These are phyloP conservation scores for Trichoderma sp. DNA, from an alignment of 2,329 filamentous ascomycete species.

Conservation along the genomic window DNA sequence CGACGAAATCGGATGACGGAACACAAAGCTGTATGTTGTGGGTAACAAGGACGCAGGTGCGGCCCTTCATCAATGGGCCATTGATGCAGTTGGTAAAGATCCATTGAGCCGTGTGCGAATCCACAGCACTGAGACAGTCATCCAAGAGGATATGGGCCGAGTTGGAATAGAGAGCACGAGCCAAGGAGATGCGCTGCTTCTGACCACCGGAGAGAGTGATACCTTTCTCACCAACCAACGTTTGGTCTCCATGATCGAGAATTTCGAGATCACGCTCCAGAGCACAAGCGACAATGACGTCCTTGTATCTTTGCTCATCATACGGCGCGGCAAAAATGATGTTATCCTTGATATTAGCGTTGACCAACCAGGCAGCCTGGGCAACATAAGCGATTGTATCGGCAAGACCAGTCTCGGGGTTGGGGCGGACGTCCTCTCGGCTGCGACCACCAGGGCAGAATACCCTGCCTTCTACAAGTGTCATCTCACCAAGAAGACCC, in stretches of 20 bases:
- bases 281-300: conserved; percentile 88
- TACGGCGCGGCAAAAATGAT: conserved; percentile 85
- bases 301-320: conserved; percentile 79
- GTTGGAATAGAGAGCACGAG: conserved; percentile 95
- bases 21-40: conserved; percentile 92
- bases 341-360: conserved; percentile 93
- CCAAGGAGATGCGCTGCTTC: conserved; percentile 95
- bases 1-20: conserved; percentile 75
- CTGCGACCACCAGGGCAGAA: conserved; percentile 83
- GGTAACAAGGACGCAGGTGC: conserved; percentile 93
- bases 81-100: conserved; percentile 93
- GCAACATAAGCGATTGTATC: conserved; percentile 96
- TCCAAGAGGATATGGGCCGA: conserved; percentile 89
- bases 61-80: conserved; percentile 81
- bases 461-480: conserved; percentile 74
- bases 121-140: conserved; percentile 93
- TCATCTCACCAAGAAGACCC: conserved; percentile 97
- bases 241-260: conserved; percentile 88
- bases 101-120: conserved; percentile 97
- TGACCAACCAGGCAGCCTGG: conserved; percentile 95
- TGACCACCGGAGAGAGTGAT: conserved; percentile 96
- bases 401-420: conserved; percentile 82
- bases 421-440: conserved; percentile 78
- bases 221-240: conserved; percentile 93
- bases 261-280: conserved; percentile 90